Base-by-base conservation (phyloP, 1,139 yeast species). In the Suhomyces kunorum region DNA sequence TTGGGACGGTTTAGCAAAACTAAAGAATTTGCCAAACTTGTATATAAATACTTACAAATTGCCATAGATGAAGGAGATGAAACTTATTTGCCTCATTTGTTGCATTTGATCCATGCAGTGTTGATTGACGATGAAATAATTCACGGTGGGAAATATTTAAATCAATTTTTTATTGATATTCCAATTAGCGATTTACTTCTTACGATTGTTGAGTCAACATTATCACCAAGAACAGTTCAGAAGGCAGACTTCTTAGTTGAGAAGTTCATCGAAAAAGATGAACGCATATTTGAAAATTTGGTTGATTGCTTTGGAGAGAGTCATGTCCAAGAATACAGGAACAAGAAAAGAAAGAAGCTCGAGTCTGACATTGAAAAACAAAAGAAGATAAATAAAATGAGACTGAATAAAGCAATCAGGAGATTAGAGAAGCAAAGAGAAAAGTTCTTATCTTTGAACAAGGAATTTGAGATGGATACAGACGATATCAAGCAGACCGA, bases 41-140 rank as follows among this genome's bases (percentile, higher is more conserved):
- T 83, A 8, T 79, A 77, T 49, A 82, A 81, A 51, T 59, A 80
- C 15, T 59, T 84, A 12, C 78, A 76, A 41, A 68, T 70, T 27
- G 71, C 85, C 0, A 63, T 81, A 23, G 71, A 71, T 36, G 54
- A 66, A 1, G 71, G 73, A n/a, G 76, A 76, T 39, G 80, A 78
- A 35, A 64, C 78, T 0, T 82, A 66, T 50, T 59, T 83, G 33
- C 76, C 80, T 11, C 81, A 78, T 36, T 55, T 81, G n/a, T 67
- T 85, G 32, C 92, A 84, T 52, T 67, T 84, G 42, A 48, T 83
- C 2, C 88, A 84, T 63, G 90, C 85, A 3, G 67, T 81, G 5
- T 56, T 84, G 19, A 45, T 72, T 15, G 88, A 84, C 55, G 78
- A 77, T 45, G 81, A 75, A 44, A 43, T 55, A 2, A 47, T 69